These are phyloP conservation scores for Pilasporangium apinafurcum DNA, from an alignment of 352 stramenopile genomes.

Conservation along the genomic window DNA sequence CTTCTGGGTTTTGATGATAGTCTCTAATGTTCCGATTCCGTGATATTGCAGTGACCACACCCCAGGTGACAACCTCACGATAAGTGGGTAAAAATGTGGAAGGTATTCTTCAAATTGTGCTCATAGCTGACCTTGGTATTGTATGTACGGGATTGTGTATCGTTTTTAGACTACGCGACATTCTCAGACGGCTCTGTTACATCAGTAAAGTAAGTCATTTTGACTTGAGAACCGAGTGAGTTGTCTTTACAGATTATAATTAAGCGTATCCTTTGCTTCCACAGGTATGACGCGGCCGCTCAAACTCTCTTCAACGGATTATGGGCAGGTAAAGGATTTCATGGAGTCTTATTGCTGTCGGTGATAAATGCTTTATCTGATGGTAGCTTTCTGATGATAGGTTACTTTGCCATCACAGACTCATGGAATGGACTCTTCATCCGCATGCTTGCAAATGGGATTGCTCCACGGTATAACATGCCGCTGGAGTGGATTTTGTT, in stretches of 20 bases:
- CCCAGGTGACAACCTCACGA: no score
- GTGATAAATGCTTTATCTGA: no score
- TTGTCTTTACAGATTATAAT: not conserved
- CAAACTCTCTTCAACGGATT: conserved; percentile 55
- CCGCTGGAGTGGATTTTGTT: conserved; percentile 50
- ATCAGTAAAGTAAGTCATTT: not conserved
- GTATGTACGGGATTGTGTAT: no score
- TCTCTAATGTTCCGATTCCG: no score
- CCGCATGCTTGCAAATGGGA: conserved; percentile 52
- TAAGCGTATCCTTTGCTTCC: not conserved
- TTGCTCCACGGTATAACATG: conserved; percentile 55
- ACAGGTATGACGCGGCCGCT: conserved; percentile 30
- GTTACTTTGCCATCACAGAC: conserved; percentile 60
- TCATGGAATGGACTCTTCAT: conserved; percentile 40
- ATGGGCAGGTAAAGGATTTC: conserved; percentile 8
- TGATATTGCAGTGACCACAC: no score
- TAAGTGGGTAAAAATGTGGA: no score
- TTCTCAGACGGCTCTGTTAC: no score
- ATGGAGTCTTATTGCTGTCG: no score
- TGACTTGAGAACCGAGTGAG: not conserved
- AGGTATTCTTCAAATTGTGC: no score
- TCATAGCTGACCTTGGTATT: no score
- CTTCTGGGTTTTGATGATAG: no score
- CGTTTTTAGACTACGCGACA: conserved; percentile 25
- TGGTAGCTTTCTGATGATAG: not conserved